Evolutionary conservation across 1,284 basidiomycete species (phyloP).

Genomic region (Tylopilus sp.): DNA sequence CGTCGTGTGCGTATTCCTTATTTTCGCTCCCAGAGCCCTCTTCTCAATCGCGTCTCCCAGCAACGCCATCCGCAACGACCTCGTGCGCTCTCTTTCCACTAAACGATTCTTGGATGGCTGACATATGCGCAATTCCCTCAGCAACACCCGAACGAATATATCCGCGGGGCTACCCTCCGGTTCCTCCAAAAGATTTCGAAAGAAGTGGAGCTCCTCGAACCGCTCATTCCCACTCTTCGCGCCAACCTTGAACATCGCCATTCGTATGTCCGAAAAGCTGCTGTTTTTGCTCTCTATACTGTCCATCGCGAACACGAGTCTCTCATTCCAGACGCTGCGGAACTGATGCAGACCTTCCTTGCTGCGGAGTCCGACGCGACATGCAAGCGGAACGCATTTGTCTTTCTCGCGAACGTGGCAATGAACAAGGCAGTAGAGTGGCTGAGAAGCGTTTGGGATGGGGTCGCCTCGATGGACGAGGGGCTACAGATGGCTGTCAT

Average conservation of each 20-base stretch:
- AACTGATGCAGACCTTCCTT: conserved; percentile 96
- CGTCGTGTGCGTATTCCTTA: conserved; percentile 72
- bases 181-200: conserved; percentile 95
- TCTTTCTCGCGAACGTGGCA: conserved; percentile 87
- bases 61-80: conserved; percentile 96
- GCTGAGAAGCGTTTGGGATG: conserved; percentile 81
- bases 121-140: conserved; percentile 30
- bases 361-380: conserved; percentile 96
- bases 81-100: conserved; percentile 50
- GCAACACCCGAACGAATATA: conserved; percentile 99
- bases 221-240: conserved; percentile 90
- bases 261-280: conserved; percentile 98
- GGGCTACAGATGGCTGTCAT: conserved; percentile 95
- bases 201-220: conserved; percentile 94
- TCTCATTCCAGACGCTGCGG: conserved; percentile 95
- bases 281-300: conserved; percentile 92
- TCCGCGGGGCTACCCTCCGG: conserved; percentile 93
- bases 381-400: conserved; percentile 97
- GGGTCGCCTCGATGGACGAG: conserved; percentile 85
- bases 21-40: background rate
- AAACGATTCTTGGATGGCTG: background rate
- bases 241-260: conserved; percentile 97
- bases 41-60: conserved; percentile 40
- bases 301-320: conserved; percentile 94
- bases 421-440: conserved; percentile 93